A percentile compares a stretch with the other conserved stretches of the same genome.
Conservation (phyloP, 805 yeast species). For the Cyberlindnera euphorbiiphila region DNA sequence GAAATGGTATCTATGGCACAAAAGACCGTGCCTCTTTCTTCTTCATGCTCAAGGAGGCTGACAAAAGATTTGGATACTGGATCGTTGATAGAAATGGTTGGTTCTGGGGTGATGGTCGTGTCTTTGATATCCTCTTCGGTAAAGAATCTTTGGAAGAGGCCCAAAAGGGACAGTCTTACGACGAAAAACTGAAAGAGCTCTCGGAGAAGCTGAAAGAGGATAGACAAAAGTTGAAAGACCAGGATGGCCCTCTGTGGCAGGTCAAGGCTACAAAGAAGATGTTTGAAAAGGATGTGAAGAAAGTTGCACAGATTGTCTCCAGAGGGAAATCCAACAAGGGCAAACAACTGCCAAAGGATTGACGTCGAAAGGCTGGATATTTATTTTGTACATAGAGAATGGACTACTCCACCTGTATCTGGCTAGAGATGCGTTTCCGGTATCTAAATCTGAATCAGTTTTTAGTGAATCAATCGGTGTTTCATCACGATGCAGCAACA, state of each 20-base stretch:
- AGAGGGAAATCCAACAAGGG: slow-evolving; percentile 3
- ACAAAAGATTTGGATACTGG: slow-evolving; percentile 55
- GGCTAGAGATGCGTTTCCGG: too few relatives aligned
- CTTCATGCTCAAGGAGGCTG: slow-evolving; percentile 63
- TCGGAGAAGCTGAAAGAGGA: slow-evolving; percentile 21
- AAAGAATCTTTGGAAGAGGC: slow-evolving; percentile 75
- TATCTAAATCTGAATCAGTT: too few relatives aligned
- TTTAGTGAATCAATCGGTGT: too few relatives aligned
- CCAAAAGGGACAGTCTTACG: slow-evolving; percentile 36
- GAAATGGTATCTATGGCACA: slow-evolving; percentile 85
- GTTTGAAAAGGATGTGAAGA: slow-evolving; percentile 22
- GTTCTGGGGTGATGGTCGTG: slow-evolving; percentile 91
- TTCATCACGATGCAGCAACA: too few relatives aligned
- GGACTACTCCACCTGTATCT: too few relatives aligned
- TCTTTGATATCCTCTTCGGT: slow-evolving; percentile 77
- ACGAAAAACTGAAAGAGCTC: slow-evolving; percentile 22
- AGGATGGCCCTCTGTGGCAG: slow-evolving; percentile 25
- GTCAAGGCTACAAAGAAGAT: slow-evolving; percentile 19
- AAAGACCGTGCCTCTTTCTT: slow-evolving; percentile 70
- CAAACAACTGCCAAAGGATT: slow-evolving; percentile 6
- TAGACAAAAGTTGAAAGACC: slow-evolving; percentile 18
- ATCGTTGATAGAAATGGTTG: slow-evolving; percentile 77
- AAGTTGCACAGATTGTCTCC: slow-evolving; percentile 18
- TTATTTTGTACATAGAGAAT: too few relatives aligned
- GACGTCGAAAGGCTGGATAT: too few relatives aligned